Base-by-base conservation (phyloP, 2,329 filamentous ascomycete species). In the Fusarium succisae region DNA sequence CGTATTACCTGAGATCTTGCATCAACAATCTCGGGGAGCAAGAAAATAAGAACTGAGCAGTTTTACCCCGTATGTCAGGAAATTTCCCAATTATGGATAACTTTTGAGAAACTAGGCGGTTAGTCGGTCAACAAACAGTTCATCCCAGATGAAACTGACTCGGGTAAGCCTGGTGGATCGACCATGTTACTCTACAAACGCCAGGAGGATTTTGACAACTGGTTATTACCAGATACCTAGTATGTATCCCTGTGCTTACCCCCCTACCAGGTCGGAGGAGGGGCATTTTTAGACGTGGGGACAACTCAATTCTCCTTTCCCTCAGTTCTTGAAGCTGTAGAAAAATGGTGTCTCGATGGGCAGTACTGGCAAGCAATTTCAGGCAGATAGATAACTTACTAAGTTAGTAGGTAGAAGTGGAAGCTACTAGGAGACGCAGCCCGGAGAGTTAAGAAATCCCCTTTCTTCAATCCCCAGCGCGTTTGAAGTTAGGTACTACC, bases 91-190 rank as follows among this genome's bases (percentile, higher is more conserved):
- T 69, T 72, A 58, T 44, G 63, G 71, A 35, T 28, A 69, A 53
- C 39, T 44, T 41, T 48, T 38, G 69, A 74, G 72, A 74, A 41
- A 57, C 67, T 72, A 56, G n/a, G 17, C 51, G 50, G 28, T 57
- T n/a, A 70, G n/a, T 35, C 57, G 35, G 60, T 48, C 18, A 54
- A 26, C 35, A 59, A 66, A 50, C 47, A 54, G 41, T 66, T 30
- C 51, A 50, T 39, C 39, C 50, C 44, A 50, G 28, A 56, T 44
- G 50, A 63, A 54, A 66, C 71, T 74, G 71, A 74, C 71, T 74
- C 71, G n/a, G 41, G 44, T 28, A 55, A 48, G 37, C 35, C 26
- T 47, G 35, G 60, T 60, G 54, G 60, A 39, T 22, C 51, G 15
- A 14, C 54, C 22, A 28, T 39, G 30, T 57, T 43, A 35, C 54